Base-by-base conservation (phyloP, 306 rosid genomes). In the Benincasa hispida region DNA sequence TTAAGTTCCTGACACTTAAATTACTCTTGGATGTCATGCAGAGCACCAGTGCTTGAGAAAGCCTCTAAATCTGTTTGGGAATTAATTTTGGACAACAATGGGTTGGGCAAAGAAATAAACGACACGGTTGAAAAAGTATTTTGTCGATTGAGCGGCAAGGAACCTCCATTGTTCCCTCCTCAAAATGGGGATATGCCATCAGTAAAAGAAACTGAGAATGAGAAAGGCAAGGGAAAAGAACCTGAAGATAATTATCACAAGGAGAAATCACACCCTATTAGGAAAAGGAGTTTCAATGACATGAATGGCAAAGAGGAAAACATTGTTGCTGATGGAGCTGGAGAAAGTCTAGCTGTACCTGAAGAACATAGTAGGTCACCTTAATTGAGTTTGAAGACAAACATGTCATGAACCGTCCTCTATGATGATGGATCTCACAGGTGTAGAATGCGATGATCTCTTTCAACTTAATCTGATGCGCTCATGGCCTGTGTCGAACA, bases 21-120 rank as follows among this genome's bases (percentile, higher is more conserved):
- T 21, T 22, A 22, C 50, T 24, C 72, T 55, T 54, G 57, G 50
- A 70, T 80, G 69, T 81, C 68, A 55, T 88, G 87, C 88, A 92
- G 97, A 75, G 84, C 93, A 73, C 96, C 97, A 27, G 94, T 87
- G 53, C 95, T 94, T 17, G 97, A 94, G 87, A 91, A 90, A 81
- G 99, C 97, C 60, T 94, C 99, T 35, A 94, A 90, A 86, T 89
- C 99, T 62, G 99, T 90, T 67, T 94, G 99, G 99, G 99, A 90
- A 65, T 83, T 94, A 74, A 94, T 92, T 83, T 77, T 94, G 75
- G 97, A 94, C 84, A 84, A 86, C 62, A 72, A 74, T 82, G 96
- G 91, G 66, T 83, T 91, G 65, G 98, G 99, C 32, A 89, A 86
- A 76, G 99, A 94, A 82, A 94, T 94, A 70, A 92, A 87, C 35